Percentiles rank a stretch among this genome's conserved stretches.
Evolutionary conservation across 306 rosid genomes (phyloP).

Genomic region (Medicago lupulina): DNA sequence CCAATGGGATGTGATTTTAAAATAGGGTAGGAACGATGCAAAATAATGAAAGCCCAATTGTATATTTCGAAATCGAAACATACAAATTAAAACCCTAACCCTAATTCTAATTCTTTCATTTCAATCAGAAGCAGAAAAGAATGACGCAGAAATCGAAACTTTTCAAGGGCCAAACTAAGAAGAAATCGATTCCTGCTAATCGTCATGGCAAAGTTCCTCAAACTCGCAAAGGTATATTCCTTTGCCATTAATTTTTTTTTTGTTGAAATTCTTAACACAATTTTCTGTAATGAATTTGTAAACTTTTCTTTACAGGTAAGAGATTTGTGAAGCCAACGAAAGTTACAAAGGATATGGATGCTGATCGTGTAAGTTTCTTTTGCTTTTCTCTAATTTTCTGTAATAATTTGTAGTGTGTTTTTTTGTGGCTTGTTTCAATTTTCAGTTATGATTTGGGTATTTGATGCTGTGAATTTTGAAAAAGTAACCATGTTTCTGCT

Average conservation of each 20-base stretch:
- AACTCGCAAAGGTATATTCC: slow-evolving; percentile 64
- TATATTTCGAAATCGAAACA: background rate
- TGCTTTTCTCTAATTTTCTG: slow-evolving; percentile 4
- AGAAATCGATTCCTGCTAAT: slow-evolving; percentile 72
- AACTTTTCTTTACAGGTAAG: slow-evolving; percentile 56
- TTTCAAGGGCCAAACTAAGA: slow-evolving; percentile 82
- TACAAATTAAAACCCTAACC: slow-evolving; percentile 7
- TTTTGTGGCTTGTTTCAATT: background rate
- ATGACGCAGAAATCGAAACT: slow-evolving; percentile 79
- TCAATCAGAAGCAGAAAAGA: slow-evolving; percentile 15
- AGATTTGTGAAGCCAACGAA: slow-evolving; percentile 75
- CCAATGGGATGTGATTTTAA: background rate
- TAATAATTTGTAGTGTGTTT: background rate
- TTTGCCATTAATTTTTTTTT: background rate
- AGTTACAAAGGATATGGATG: slow-evolving; percentile 74
- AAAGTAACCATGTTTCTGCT: background rate
- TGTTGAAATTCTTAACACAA: background rate
- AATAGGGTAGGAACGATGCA: background rate
- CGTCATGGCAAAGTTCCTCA: slow-evolving; percentile 78
- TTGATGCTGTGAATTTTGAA: slow-evolving; percentile 1
- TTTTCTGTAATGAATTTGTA: background rate
- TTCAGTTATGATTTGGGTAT: slow-evolving; percentile 4
- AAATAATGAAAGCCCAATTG: slow-evolving; percentile 6
- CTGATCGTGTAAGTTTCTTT: slow-evolving; percentile 70
- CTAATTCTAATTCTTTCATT: background rate